Base-by-base conservation (phyloP, 306 rosid genomes). In the Medicago truncatula region DNA sequence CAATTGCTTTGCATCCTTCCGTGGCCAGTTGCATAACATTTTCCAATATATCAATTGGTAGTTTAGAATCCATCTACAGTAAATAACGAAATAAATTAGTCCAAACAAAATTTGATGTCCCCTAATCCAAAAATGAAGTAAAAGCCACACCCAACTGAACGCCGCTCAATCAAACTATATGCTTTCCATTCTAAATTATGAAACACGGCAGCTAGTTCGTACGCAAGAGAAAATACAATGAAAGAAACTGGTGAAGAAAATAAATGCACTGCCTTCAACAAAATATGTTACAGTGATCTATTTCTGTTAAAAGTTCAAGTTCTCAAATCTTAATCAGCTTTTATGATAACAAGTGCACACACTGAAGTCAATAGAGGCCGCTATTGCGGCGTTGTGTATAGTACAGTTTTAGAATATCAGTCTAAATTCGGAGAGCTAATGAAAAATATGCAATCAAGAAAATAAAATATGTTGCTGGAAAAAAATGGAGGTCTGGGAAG, bases 1-100 rank as follows among this genome's bases (percentile, higher is more conserved):
- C 98, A 70, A 94, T 85, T 23, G 96, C 96, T 83, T 95, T 95
- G 93, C 97, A 95, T 74, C 98, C 98, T 81, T 95, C 95, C 8
- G 79, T 86, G 71, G 95, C 92, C 73, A 95, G 89, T 85, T 92
- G 96, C 91, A 92, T 90, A 63, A 95, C 96, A 58, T 66, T 89
- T 85, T 95, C 96, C 76, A 92, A 86, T 65, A 83, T 83, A 79
- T 95, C 98, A 81, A 92, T 83, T 7, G 95, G 87, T 72, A 95
- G 76, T 83, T 94, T 94, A 38, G 97, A 84, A 85, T 94, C 98
- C 98, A 94, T 94, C 96, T 91, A 73, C 83, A 76, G 28, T 39
- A 70, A 78, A 41, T 54, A 67, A 53, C 21, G 46, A 66, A 74
- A 38, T 43, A 71, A 77, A 73, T 58, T 63, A 10, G 6, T 38